These are phyloP conservation scores for Phaeophleospora eucalypticola DNA, from an alignment of 2,329 filamentous ascomycete species.

Conservation along the genomic window DNA sequence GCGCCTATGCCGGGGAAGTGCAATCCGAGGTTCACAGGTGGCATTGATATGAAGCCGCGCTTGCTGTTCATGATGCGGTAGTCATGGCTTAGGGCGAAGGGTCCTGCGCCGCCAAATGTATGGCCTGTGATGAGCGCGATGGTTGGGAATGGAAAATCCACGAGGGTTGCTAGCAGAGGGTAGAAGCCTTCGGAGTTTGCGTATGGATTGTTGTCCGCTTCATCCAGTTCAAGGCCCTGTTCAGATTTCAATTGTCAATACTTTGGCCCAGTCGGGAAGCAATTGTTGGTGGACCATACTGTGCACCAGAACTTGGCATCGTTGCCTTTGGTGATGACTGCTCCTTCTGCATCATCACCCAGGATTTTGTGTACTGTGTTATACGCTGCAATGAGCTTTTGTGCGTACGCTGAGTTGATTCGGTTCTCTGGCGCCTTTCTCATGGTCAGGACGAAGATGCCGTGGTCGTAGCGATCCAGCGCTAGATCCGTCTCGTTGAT, in stretches of 20 bases:
- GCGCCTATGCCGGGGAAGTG: conserved; percentile 54
- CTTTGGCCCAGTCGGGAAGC: not conserved
- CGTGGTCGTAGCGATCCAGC: conserved; percentile 40
- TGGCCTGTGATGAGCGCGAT: conserved; percentile 47
- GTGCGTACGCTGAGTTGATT: conserved; percentile 47
- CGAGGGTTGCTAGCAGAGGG: conserved; percentile 34
- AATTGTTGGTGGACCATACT: conserved; percentile 12
- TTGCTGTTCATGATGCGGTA: conserved; percentile 48
- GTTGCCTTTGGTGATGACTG: conserved; percentile 51
- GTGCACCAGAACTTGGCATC: conserved; percentile 53
- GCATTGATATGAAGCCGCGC: conserved; percentile 49
- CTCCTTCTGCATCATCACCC: conserved; percentile 47
- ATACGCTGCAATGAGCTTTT: conserved; percentile 51
- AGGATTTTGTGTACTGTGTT: conserved; percentile 46
- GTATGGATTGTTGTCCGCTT: conserved; percentile 32
- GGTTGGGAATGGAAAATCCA: conserved; percentile 41
- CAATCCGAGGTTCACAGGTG: conserved; percentile 52
- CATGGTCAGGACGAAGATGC: conserved; percentile 52
- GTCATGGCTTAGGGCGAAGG: conserved; percentile 46
- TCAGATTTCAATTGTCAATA: not conserved
- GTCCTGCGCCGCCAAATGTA: conserved; percentile 48
- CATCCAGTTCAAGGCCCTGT: conserved; percentile 35
- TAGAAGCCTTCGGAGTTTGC: conserved; percentile 37
- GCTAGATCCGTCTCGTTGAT: conserved; percentile 41
- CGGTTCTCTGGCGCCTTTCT: conserved; percentile 53